These are phyloP conservation scores for Geotrichum candidum DNA, from an alignment of 1,139 yeast genomes.

Conservation along the genomic window DNA sequence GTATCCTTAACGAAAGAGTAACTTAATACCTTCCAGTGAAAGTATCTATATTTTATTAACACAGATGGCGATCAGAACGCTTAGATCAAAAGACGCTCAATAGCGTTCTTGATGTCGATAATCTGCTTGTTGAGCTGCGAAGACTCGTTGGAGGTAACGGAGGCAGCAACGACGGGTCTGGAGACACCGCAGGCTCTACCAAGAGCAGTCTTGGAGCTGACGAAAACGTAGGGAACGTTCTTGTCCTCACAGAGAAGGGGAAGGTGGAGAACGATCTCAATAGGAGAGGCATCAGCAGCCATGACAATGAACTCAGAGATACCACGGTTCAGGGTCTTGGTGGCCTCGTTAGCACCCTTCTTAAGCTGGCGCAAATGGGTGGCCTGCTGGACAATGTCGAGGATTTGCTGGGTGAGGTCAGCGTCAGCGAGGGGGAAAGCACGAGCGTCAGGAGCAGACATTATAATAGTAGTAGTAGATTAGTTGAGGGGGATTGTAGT, in stretches of 20 bases:
- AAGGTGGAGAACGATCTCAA: conserved; percentile 94
- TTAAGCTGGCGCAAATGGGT: conserved; percentile 97
- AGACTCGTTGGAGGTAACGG: conserved; percentile 97
- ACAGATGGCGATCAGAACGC: background rate
- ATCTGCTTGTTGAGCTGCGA: conserved; percentile 96
- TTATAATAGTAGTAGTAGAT: conserved; percentile 10
- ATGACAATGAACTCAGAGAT: conserved; percentile 97
- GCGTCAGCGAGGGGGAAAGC: conserved; percentile 99
- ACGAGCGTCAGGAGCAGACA: conserved; percentile 39
- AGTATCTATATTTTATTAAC: background rate
- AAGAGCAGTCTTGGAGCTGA: conserved; percentile 95
- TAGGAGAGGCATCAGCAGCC: conserved; percentile 99
- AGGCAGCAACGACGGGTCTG: conserved; percentile 98
- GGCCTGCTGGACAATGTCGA: conserved; percentile 97
- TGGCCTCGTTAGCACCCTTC: conserved; percentile 99
- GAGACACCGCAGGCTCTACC: conserved; percentile 99
- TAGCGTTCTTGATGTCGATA: conserved; percentile 96
- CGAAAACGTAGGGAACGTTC: conserved; percentile 98
- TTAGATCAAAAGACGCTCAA: conserved; percentile 93
- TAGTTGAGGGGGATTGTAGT: background rate
- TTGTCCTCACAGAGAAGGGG: conserved; percentile 98
- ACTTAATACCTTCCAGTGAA: background rate
- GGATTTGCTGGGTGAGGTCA: conserved; percentile 89
- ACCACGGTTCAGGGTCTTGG: conserved; percentile 99
- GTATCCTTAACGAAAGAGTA: background rate